Evolutionary conservation across 768 basidiomycete species (phyloP), one percentile per base, ranked within the genome.

Genomic region (Austroboletus eburneus): DNA sequence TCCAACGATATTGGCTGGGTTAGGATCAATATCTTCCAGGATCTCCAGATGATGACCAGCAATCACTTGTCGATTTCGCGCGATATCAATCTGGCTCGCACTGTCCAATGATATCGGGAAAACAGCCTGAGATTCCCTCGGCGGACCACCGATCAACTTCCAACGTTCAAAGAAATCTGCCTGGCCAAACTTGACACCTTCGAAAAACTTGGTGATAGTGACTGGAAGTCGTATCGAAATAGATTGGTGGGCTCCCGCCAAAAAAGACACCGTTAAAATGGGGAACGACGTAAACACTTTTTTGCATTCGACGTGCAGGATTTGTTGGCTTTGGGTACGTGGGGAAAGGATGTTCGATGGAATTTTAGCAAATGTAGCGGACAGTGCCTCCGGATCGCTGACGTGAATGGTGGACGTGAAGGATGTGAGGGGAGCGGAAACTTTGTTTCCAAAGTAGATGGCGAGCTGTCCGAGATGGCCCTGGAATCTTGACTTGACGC

Each of bases 111-210:
- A 63, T 48, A 98, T 83, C 0, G 91, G 84, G 67, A 96, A 96
- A 45, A 99, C 76, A 39, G 69, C 65, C 64, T 99, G 96, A 22
- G 87, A 81, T 70, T 99, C 96, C 41, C 94, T 79, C 23, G 96
- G 96, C 12, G 91, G 75, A 1, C 96, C 96, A 7, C 96, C 96
- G 42, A 98, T 98, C 56, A 96, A 70, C 66, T 92, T 94, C 96
- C 96, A 99, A 42, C 96, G 75, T 66, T 97, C 94, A 68, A 98
- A 99, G 76, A 98, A 99, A 56, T 96, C 90, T 1, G 78, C 70
- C 50, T 79, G 74, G 10, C 79, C 81, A 27, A 99, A 78, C 58
- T 83, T 86, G 54, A 97, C 94, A 21, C 90, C 88, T 61, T 96
- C 95, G 46, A 98, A 78, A 67, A 99, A 99, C 66, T 95, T 92